phyloP scores from a whole-genome alignment of 78 protist genomes.

The Blattamonas nauphoetae region DNA sequence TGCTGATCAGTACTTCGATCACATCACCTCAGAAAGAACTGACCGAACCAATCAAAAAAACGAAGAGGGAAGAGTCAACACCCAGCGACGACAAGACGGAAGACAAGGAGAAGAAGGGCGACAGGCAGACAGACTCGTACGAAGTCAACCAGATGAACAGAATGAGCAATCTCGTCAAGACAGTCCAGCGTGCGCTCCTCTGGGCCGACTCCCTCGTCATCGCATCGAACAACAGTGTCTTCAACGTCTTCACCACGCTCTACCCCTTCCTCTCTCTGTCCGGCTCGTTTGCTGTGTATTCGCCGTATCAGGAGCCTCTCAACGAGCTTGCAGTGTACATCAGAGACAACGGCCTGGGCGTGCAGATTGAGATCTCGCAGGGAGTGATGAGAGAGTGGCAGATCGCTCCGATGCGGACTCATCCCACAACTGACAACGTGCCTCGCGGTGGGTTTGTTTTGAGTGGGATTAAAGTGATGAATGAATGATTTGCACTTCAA shows the following conservation, averaged over 20 bases:
- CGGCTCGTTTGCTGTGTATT: conserved; percentile 26
- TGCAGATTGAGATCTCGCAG: conserved; percentile 12
- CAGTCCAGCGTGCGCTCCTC: neutral
- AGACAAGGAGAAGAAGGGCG: neutral
- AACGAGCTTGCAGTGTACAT: neutral
- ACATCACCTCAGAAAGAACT: neutral
- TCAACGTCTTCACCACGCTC: neutral
- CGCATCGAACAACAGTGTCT: neutral
- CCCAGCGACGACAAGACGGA: neutral
- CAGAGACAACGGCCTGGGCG: neutral
- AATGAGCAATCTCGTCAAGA: neutral
- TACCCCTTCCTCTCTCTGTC: conserved; percentile 19
- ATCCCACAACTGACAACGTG: conserved; percentile 19
- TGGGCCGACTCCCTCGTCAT: neutral
- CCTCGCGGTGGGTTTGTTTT: conserved; percentile 24
- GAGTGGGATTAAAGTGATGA: conserved; percentile 9
- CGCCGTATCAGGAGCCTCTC: conserved; percentile 14
- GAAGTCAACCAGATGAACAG: neutral
- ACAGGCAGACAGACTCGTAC: neutral
- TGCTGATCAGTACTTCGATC: too few relatives aligned
- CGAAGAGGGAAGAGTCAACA: neutral
- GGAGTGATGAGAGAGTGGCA: conserved; percentile 25
- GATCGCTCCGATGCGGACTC: conserved; percentile 27
- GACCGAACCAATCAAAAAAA: neutral
- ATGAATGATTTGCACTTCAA: too few relatives aligned